Evolutionary conservation across 257 asterid genomes (phyloP).

Genomic region (Coffea eugenioides): DNA sequence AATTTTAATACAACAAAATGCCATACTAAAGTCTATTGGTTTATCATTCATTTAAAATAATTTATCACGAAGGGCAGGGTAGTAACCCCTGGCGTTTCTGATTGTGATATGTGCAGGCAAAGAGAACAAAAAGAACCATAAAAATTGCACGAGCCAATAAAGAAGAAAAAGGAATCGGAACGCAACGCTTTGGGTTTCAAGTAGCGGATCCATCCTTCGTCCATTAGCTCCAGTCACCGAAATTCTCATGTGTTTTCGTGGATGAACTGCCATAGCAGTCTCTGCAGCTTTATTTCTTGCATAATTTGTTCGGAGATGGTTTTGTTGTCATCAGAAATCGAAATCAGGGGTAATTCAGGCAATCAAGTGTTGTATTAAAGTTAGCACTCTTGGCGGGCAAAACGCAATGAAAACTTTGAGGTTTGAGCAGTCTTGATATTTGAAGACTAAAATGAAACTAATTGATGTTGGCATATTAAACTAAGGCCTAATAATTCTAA

Average conservation of each 20-base stretch:
- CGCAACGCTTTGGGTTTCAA: neutral
- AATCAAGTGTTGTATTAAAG: neutral
- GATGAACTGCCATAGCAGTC: neutral
- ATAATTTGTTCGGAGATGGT: neutral
- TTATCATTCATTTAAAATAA: neutral
- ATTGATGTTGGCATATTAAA: neutral
- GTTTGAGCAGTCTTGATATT: neutral
- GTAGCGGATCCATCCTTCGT: neutral
- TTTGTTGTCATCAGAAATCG: neutral
- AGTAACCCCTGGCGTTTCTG: constrained; percentile 2
- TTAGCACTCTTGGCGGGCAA: neutral
- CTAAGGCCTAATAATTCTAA: no score
- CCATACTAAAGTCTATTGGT: neutral
- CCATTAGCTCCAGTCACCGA: neutral
- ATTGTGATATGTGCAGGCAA: constrained; percentile 52
- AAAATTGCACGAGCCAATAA: constrained; percentile 42
- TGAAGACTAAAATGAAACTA: neutral
- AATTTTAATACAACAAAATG: neutral
- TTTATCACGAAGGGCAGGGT: neutral
- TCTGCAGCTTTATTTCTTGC: neutral
- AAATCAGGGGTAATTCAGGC: neutral
- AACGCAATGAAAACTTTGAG: neutral
- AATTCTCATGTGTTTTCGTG: neutral
- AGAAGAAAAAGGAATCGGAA: neutral
- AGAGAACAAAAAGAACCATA: constrained; percentile 39